phyloP scores from a whole-genome alignment of 1,139 yeast genomes.

The Debaryomyces psychrophilus region DNA sequence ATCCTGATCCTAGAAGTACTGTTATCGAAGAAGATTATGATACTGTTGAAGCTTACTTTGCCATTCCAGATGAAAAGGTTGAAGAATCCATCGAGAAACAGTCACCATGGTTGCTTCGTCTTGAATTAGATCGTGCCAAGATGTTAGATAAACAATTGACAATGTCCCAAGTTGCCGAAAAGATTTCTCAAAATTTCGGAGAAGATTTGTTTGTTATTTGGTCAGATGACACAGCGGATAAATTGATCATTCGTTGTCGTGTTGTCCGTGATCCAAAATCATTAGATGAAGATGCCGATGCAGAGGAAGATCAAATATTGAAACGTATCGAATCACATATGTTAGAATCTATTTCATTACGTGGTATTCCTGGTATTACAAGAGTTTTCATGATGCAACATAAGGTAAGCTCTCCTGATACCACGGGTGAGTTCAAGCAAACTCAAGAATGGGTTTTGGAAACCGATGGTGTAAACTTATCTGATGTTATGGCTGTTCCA shows the following conservation, averaged over 20 bases:
- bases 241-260: slow-evolving; percentile 95
- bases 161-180: slow-evolving; percentile 98
- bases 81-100: slow-evolving; percentile 92
- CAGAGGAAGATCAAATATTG: slow-evolving; percentile 96
- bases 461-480: slow-evolving; percentile 96
- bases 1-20: slow-evolving; percentile 96
- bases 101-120: slow-evolving; percentile 96
- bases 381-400: slow-evolving; percentile 95
- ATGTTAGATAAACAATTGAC: slow-evolving; percentile 97
- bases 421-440: slow-evolving; percentile 82
- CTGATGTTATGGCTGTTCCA: slow-evolving; percentile 92
- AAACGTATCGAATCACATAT: slow-evolving; percentile 94
- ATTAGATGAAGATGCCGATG: slow-evolving; percentile 89
- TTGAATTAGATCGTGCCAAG: slow-evolving; percentile 97
- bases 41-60: slow-evolving; percentile 95
- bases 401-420: slow-evolving; percentile 77
- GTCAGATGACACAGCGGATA: slow-evolving; percentile 99
- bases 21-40: slow-evolving; percentile 96
- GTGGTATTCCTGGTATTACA: slow-evolving; percentile 94
- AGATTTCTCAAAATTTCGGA: slow-evolving; percentile 89
- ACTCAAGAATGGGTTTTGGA: slow-evolving; percentile 97
- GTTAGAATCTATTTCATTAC: slow-evolving; percentile 90
- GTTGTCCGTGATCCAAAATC: slow-evolving; percentile 96
- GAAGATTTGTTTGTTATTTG: slow-evolving; percentile 96
- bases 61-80: slow-evolving; percentile 96